phyloP scores from a whole-genome alignment of 2,329 filamentous ascomycete species.

The Fusarium dimerum region DNA sequence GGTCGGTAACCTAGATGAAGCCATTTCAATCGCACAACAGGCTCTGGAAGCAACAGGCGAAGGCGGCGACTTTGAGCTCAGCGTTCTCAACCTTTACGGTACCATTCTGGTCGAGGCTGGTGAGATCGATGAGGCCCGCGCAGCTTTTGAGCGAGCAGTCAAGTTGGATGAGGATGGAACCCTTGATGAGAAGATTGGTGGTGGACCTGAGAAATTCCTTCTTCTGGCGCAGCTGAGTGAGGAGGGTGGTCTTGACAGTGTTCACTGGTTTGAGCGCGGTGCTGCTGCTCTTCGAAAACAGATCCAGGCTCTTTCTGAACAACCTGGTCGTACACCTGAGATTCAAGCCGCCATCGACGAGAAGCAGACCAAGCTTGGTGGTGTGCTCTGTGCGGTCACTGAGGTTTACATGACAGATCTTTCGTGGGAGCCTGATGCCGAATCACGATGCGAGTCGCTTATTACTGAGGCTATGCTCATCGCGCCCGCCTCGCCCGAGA shows the following conservation, averaged over 20 bases:
- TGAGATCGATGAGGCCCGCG: constrained; percentile 73
- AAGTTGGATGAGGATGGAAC: constrained; percentile 75
- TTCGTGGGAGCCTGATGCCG: constrained; percentile 89
- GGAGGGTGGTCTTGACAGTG: constrained; percentile 65
- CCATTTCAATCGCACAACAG: constrained; percentile 41
- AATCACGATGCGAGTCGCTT: constrained; percentile 81
- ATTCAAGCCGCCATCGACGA: constrained; percentile 54
- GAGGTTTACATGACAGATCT: constrained; percentile 99
- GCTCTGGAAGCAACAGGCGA: constrained; percentile 46
- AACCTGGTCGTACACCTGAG: constrained; percentile 38
- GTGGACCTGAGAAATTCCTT: constrained; percentile 90
- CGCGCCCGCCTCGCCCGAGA: constrained; percentile 78
- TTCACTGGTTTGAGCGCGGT: constrained; percentile 69
- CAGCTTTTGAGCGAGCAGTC: constrained; percentile 72
- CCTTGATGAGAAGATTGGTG: constrained; percentile 69
- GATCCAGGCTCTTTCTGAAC: constrained; percentile 63
- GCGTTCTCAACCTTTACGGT: constrained; percentile 74
- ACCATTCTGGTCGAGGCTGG: constrained; percentile 83
- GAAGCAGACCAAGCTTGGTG: constrained; percentile 80
- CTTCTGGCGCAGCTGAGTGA: constrained; percentile 90
- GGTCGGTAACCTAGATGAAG: constrained; percentile 44
- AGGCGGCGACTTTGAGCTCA: constrained; percentile 55
- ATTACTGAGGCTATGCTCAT: constrained; percentile 89
- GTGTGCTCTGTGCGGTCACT: constrained; percentile 88
- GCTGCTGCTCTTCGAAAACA: constrained; percentile 71